Base-by-base conservation (phyloP, 2,329 filamentous ascomycete species). In the Mycosphaerella sp. region DNA sequence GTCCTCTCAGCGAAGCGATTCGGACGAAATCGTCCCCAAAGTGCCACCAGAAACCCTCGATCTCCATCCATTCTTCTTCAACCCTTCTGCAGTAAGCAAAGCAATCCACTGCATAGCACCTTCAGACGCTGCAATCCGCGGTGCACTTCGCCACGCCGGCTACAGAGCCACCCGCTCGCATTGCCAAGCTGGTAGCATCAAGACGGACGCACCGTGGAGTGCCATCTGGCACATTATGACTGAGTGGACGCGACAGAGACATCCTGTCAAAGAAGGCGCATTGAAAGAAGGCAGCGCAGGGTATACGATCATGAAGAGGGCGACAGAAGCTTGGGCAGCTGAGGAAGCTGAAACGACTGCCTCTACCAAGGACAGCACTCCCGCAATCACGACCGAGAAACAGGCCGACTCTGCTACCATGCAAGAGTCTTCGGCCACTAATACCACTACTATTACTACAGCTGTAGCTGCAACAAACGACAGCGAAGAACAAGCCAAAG, bases 191-290 rank as follows among this genome's bases (percentile, higher is more conserved):
- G 91, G 90, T 21, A 93, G 87, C 63, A 83, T 97, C 70, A 95
- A 94, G 73, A 97, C 93, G 0, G 83, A 97, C 69, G 93, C 93
- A 12, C 87, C 90, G 0, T 98, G 89, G 89, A 76, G 76, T 4
- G 83, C 88, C 0, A 79, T 98, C 42, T 97, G 93, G 90, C 86
- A 94, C 66, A 75, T 97, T 25, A 93, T 97, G 81, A 79, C 87
- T 21, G 89, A 95, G 70, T 98, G 89, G 89, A 81, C 87, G 12
- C 80, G 85, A 18, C 89, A 95, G 66, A 86, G 85, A 62, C 77
- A 80, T 0, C 89, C 90, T 0, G 76, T 95, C 52, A 94, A 87
- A 65, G 80, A 84, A 32, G 80, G 79, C 1, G 81, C 81, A 16
- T 75, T 95, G 49, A 85, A 81, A 61, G 76, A 82, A 36, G 79